These are phyloP conservation scores for Coriolopsis trogii DNA, from an alignment of 1,284 basidiomycete genomes.

Conservation along the genomic window DNA sequence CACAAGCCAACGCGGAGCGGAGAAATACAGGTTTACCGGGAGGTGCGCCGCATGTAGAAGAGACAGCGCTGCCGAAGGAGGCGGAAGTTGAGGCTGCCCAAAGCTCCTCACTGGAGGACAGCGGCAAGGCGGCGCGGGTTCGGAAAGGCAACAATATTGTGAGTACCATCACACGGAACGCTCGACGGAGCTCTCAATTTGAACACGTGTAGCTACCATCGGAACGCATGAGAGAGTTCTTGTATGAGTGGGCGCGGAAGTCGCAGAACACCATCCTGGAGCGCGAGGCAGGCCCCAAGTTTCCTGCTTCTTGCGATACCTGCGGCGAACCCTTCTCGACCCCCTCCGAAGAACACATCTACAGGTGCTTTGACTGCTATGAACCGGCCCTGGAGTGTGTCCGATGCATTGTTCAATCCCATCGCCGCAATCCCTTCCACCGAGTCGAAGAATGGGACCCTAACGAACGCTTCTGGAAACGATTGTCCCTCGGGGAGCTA, in stretches of 20 bases:
- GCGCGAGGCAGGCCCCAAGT: not conserved
- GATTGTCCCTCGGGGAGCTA: not conserved
- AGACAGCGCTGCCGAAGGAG: no score
- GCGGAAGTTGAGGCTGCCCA: no score
- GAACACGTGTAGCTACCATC: not conserved
- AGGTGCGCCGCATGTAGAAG: no score
- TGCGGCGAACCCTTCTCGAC: not conserved
- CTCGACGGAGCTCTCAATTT: no score
- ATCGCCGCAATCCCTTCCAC: slow-evolving; percentile 9
- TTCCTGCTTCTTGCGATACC: not conserved
- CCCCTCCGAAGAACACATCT: not conserved
- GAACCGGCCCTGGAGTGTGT: not conserved
- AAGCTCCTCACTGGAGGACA: no score
- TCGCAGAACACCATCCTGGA: not conserved
- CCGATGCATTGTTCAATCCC: not conserved
- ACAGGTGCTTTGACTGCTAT: slow-evolving; percentile 15
- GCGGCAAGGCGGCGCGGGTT: no score
- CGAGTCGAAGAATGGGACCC: slow-evolving; percentile 9
- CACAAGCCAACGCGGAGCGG: no score
- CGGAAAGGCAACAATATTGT: no score
- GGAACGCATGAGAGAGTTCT: not conserved
- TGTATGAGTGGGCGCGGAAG: not conserved
- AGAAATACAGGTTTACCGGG: no score
- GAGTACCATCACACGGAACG: no score
- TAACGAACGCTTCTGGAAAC: not conserved